A percentile compares a stretch with the other conserved stretches of the same genome.
These are phyloP conservation scores for Cryomyces minteri DNA, from an alignment of 495 filamentous ascomycete species.

Conservation along the genomic window DNA sequence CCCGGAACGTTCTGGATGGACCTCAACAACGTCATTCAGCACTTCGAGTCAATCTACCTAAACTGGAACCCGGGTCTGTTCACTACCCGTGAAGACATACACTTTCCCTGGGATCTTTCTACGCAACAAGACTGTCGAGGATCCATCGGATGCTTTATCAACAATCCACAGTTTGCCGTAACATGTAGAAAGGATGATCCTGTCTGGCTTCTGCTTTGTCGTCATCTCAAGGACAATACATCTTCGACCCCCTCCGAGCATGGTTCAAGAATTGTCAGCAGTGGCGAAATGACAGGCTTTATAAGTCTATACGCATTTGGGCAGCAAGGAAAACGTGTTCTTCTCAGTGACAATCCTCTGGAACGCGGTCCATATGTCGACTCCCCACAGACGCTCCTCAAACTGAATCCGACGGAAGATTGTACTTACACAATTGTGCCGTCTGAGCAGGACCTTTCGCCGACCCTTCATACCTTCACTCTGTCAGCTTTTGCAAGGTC, in stretches of 20 bases:
- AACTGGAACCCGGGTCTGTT: constrained; percentile 95
- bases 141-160: constrained; percentile 42
- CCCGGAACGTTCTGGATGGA: constrained; percentile 87
- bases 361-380: constrained; percentile 73
- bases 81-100: constrained; percentile 59
- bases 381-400: constrained; percentile 77
- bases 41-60: constrained; percentile 87
- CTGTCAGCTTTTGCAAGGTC: constrained; percentile 57
- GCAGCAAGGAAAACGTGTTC: constrained; percentile 52
- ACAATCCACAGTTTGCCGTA: constrained; percentile 72
- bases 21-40: constrained; percentile 62
- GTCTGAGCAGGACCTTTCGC: constrained; percentile 56
- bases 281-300: constrained; percentile 39
- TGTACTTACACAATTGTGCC: constrained; percentile 60
- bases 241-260: background rate
- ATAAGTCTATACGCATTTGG: constrained; percentile 74
- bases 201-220: constrained; percentile 70
- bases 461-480: constrained; percentile 57
- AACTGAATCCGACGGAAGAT: constrained; percentile 40
- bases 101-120: constrained; percentile 73
- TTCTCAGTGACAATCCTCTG: constrained; percentile 45
- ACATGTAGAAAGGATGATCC: constrained; percentile 33
- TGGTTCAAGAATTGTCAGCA: constrained; percentile 1
- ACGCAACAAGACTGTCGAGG: constrained; percentile 5
- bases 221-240: constrained; percentile 44